Conservation (phyloP, 441 rosid species). For the Gossypium schwendimanii region DNA sequence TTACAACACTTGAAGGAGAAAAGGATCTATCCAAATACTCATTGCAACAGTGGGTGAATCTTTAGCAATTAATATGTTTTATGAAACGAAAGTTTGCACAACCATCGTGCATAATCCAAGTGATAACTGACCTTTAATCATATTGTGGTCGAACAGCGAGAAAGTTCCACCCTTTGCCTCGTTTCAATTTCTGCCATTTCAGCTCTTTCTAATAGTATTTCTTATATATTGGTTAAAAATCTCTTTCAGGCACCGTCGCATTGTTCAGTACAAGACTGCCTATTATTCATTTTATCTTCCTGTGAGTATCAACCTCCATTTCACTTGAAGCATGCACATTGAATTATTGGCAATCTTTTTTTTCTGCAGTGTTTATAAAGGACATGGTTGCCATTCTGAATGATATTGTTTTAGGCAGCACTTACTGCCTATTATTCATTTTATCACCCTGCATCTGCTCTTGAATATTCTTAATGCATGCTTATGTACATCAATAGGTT, state of each 20-base stretch:
- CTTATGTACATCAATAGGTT: background rate
- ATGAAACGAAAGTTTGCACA: background rate
- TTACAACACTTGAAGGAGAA: constrained; percentile 77
- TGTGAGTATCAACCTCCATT: constrained; percentile 31
- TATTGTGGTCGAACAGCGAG: background rate
- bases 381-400: background rate
- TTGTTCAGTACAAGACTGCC: constrained; percentile 30
- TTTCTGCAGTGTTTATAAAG: background rate
- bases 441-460: background rate
- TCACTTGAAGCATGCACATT: background rate
- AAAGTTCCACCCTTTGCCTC: background rate
- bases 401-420: background rate
- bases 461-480: background rate
- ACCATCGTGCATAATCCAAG: background rate
- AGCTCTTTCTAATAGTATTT: background rate
- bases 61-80: background rate
- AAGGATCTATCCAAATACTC: constrained; percentile 72
- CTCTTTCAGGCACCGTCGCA: constrained; percentile 62
- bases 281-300: background rate
- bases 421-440: too few relatives aligned
- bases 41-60: constrained; percentile 53
- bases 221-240: constrained; percentile 17
- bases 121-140: background rate
- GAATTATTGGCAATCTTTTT: background rate
- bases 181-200: background rate